phyloP scores from a whole-genome alignment of 129 eudicot genomes.

The Flaveria trinervia region DNA sequence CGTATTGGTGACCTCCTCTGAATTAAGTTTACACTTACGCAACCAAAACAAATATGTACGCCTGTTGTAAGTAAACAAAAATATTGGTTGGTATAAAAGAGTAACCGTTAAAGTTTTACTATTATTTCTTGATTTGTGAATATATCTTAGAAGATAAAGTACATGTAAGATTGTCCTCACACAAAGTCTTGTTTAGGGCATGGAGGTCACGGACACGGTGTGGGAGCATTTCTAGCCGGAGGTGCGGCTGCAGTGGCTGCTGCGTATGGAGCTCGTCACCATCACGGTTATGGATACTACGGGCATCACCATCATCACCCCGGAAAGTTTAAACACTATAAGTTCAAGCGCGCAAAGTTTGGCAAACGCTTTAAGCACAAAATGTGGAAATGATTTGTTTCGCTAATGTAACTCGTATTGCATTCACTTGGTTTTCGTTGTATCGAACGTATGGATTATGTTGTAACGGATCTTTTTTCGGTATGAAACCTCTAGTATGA shows the following conservation, averaged over 20 bases:
- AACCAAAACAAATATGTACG: no score
- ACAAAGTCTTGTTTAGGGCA: slow-evolving; percentile 29
- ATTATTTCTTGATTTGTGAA: not conserved
- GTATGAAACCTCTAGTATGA: not conserved
- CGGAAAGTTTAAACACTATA: slow-evolving; percentile 34
- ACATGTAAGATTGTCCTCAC: not conserved
- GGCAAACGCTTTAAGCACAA: slow-evolving; percentile 43
- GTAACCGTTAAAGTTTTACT: not conserved
- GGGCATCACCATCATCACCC: slow-evolving; percentile 27
- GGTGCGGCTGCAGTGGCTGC: slow-evolving; percentile 41
- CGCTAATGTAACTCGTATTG: not conserved
- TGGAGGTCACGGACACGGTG: slow-evolving; percentile 34
- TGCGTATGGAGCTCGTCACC: slow-evolving; percentile 29
- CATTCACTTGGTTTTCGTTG: not conserved
- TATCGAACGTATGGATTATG: not conserved
- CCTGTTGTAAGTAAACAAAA: no score
- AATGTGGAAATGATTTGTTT: slow-evolving; percentile 28
- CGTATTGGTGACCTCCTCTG: no score
- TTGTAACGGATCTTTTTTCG: not conserved
- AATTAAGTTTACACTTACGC: no score
- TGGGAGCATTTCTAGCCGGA: slow-evolving; percentile 40
- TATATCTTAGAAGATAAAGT: not conserved
- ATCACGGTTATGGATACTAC: slow-evolving; percentile 33
- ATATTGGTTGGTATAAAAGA: no score
- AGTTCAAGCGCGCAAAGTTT: slow-evolving; percentile 38